Base-by-base conservation (phyloP, 2,329 filamentous ascomycete genomes). In the Pseudonectria buxi region DNA sequence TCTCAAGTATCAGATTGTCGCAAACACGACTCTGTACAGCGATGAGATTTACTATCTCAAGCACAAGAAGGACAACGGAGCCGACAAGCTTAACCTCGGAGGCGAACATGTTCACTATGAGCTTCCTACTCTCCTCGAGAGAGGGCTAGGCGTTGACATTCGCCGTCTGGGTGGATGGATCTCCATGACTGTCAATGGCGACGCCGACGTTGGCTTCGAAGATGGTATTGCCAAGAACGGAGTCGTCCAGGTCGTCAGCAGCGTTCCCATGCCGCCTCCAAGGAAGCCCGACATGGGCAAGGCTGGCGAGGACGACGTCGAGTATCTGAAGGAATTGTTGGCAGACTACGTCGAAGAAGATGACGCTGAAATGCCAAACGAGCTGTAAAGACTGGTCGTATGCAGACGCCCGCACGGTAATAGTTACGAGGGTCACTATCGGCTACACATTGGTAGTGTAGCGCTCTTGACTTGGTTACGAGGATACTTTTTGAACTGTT, bases 201-300 rank as follows among this genome's bases (percentile, higher is more conserved):
- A 80, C 47, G 68, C 71, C 3, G 67, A 67, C 6, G 83, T 94
- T 2, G 66, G 68, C 0, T 65, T 86, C 6, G 68, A 79, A 43
- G 87, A 95, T 54, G 81, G 71, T 1, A 59, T 92, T 36, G 83
- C 81, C 0, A 75, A 72, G 52, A 85, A 95, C 55, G 89, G 89
- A 24, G 87, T 90, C 11, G 74, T 94, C 26, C 89, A 95, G 37
- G 78, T 90, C 12, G 68, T 92, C 0, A 70, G 73, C 31, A 71
- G 71, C 38, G 77, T 95, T 0, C 63, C 94, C 38, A 77, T 95
- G 44, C 89, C 89, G 28, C 86, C 87, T 2, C 78, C 75, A 61
- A 70, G 9, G 18, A 22, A 22, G 9, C 18, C 5, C 18, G 18
- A 22, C 5, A 22, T 22, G 18, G 69, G 42, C 36, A 51, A 40